A percentile compares a stretch with the other conserved stretches of the same genome.
phyloP scores from a whole-genome alignment of 257 asterid genomes.

The Nicotiana paniculata region DNA sequence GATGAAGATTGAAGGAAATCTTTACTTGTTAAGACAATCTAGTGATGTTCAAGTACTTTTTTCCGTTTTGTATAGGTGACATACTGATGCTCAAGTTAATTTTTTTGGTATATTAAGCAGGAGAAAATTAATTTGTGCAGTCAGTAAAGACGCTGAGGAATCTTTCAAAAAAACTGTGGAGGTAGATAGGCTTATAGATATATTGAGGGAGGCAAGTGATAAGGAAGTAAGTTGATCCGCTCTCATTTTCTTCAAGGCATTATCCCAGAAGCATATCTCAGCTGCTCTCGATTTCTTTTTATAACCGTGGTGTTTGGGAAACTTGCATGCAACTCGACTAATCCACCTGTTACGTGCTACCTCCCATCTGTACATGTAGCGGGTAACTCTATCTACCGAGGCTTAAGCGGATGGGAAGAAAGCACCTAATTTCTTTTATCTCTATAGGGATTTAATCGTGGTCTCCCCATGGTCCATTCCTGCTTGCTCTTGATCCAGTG shows the following conservation, averaged over 20 bases:
- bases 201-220: slow-evolving; percentile 73
- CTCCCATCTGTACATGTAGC: neutral
- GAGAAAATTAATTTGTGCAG: slow-evolving; percentile 71
- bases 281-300: too few species aligned
- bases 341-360: neutral
- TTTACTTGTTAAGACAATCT: neutral
- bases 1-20: neutral
- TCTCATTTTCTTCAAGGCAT: neutral
- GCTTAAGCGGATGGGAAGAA: neutral
- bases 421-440: neutral
- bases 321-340: neutral
- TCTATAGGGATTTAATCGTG: neutral
- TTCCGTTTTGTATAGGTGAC: slow-evolving; percentile 17
- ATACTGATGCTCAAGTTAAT: slow-evolving; percentile 31
- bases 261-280: neutral
- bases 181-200: slow-evolving; percentile 78
- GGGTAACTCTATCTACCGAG: neutral
- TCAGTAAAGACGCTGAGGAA: slow-evolving; percentile 70
- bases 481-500: neutral
- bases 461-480: neutral
- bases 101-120: slow-evolving; percentile 64
- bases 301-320: neutral
- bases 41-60: slow-evolving; percentile 5
- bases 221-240: slow-evolving; percentile 52
- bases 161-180: slow-evolving; percentile 78